Evolutionary conservation across 768 basidiomycete genomes (phyloP).

Genomic region (Russula dissimulans): DNA sequence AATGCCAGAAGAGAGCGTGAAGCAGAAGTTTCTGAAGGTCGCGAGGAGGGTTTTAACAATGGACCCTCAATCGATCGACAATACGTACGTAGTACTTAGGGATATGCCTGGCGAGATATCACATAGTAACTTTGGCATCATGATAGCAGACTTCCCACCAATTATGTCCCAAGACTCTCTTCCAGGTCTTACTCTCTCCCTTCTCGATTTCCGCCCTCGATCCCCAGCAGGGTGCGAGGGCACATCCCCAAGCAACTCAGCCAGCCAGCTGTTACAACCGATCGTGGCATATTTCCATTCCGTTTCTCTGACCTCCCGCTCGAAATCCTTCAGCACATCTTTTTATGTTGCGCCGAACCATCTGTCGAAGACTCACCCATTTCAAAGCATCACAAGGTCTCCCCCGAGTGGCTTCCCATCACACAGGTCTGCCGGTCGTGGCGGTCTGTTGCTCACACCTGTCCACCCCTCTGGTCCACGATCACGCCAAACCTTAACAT

Average conservation of each 20-base stretch:
- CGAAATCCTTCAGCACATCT: constrained; percentile 6
- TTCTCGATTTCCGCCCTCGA: not conserved
- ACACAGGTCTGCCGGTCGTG: constrained; percentile 11
- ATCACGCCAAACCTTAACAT: constrained; percentile 9
- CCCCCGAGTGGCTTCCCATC: constrained; percentile 11
- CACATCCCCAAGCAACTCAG: not conserved
- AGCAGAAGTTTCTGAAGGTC: not conserved
- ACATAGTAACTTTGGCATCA: not conserved
- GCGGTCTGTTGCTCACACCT: not conserved
- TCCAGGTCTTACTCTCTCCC: not conserved
- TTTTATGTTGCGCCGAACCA: constrained; percentile 4
- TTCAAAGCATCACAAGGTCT: not conserved
- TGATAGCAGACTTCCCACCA: not conserved
- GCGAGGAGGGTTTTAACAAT: not conserved
- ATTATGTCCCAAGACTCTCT: not conserved
- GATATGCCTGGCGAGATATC: not conserved
- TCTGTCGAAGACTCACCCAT: not conserved
- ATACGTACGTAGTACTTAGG: not conserved
- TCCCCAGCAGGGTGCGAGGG: not conserved
- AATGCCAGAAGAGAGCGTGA: not conserved
- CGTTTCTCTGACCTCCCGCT: constrained; percentile 8
- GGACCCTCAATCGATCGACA: not conserved
- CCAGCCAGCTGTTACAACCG: not conserved
- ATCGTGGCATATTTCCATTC: not conserved
- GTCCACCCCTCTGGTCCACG: constrained; percentile 5